Conservation (phyloP, 257 asterid species). For the Solanum pimpinellifolium region DNA sequence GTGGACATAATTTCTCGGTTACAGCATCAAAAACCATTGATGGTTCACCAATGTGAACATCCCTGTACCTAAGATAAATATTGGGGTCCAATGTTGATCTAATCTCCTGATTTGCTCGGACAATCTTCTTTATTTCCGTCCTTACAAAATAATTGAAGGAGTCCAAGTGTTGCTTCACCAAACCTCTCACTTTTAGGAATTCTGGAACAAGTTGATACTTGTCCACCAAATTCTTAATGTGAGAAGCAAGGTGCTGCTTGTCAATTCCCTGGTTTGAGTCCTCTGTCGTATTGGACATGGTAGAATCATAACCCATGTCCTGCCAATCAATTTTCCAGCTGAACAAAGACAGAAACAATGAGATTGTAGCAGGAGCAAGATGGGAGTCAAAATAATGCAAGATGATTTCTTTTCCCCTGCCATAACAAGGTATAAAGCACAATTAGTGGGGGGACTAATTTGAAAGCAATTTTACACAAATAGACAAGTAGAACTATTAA, state of each 20-base stretch:
- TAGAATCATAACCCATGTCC: neutral
- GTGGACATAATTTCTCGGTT: slow-evolving; percentile 49
- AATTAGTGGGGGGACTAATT: neutral
- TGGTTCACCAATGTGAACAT: slow-evolving; percentile 40
- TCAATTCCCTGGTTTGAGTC: slow-evolving; percentile 20
- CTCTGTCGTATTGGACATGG: neutral
- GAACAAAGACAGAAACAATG: neutral
- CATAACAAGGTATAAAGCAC: neutral
- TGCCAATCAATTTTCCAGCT: neutral
- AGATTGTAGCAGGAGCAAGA: neutral
- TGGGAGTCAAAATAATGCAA: neutral
- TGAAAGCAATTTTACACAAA: neutral
- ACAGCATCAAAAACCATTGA: slow-evolving; percentile 17
- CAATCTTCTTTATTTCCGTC: slow-evolving; percentile 58
- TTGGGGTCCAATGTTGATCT: slow-evolving; percentile 26
- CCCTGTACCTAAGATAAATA: slow-evolving; percentile 17
- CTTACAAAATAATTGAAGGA: slow-evolving; percentile 70
- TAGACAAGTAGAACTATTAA: neutral
- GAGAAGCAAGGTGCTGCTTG: slow-evolving; percentile 52
- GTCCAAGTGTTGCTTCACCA: slow-evolving; percentile 89
- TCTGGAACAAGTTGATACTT: slow-evolving; percentile 77
- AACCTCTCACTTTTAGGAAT: slow-evolving; percentile 82
- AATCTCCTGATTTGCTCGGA: slow-evolving; percentile 46
- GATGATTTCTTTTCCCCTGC: neutral
- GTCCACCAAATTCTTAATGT: slow-evolving; percentile 54